phyloP scores from a whole-genome alignment of 768 basidiomycete genomes.

The Cyathus striatus region DNA sequence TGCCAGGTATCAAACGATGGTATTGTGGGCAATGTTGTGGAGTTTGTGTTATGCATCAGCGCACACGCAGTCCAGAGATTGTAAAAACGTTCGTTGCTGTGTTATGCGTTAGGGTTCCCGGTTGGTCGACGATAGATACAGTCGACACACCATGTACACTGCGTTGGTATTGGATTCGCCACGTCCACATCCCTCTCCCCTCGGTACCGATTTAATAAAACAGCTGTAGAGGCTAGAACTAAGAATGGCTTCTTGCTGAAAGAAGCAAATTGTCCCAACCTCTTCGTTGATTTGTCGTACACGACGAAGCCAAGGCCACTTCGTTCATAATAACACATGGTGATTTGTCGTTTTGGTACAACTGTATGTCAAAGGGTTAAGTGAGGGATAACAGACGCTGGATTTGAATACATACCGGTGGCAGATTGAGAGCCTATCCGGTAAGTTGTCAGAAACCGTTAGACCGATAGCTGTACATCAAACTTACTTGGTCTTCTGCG shows the following conservation, averaged over 20 bases:
- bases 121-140: background rate
- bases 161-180: background rate
- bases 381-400: no score
- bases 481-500: no score
- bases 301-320: background rate
- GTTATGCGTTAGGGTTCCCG: background rate
- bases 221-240: no score
- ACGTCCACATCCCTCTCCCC: background rate
- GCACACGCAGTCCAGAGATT: constrained; percentile 20
- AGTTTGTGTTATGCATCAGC: background rate
- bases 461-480: no score
- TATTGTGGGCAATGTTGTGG: no score
- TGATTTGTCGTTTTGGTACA: background rate
- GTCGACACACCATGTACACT: constrained; percentile 1
- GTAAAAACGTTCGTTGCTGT: constrained; percentile 10
- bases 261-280: no score
- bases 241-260: no score
- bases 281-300: background rate
- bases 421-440: no score
- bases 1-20: background rate
- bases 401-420: no score
- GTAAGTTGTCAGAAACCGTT: no score
- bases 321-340: background rate
- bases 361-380: background rate
- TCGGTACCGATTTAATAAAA: no score